Evolutionary conservation across 768 basidiomycete species (phyloP).

Genomic region (Russula griseocarnosa): DNA sequence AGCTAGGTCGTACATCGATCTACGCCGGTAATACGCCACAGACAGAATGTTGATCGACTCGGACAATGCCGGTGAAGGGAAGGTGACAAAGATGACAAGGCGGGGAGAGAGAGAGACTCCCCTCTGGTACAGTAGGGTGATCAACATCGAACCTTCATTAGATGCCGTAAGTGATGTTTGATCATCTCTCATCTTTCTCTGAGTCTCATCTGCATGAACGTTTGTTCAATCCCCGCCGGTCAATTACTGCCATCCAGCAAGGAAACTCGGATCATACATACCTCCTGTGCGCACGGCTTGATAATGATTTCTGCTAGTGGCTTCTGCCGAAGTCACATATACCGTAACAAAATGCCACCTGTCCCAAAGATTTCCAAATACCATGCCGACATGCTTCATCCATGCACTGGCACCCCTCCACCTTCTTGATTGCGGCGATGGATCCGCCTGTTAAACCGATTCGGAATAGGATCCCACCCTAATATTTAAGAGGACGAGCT

Average conservation of each 20-base stretch:
- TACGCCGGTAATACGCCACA: neutral
- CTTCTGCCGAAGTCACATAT: conserved; percentile 7
- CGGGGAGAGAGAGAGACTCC: neutral
- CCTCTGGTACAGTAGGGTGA: neutral
- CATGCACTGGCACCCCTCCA: neutral
- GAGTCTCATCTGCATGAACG: neutral
- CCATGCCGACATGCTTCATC: conserved; percentile 21
- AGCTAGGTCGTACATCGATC: neutral
- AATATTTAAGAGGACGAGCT: conserved; percentile 16
- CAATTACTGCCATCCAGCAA: neutral
- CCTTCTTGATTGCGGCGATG: conserved; percentile 14
- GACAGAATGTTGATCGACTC: conserved; percentile 7
- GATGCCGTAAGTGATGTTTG: neutral
- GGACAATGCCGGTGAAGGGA: conserved; percentile 20
- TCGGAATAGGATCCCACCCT: neutral
- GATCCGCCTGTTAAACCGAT: conserved; percentile 8
- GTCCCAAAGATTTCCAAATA: conserved; percentile 26
- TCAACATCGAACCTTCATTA: conserved; percentile 17
- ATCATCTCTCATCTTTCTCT: neutral
- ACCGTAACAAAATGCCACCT: conserved; percentile 25
- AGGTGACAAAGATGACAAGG: conserved; percentile 11
- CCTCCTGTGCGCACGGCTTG: neutral
- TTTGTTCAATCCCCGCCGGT: neutral
- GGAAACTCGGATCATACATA: neutral
- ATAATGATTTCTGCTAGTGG: neutral